Evolutionary conservation across 352 stramenopile genomes (phyloP).

Genomic region (Globisporangium takayamanum): DNA sequence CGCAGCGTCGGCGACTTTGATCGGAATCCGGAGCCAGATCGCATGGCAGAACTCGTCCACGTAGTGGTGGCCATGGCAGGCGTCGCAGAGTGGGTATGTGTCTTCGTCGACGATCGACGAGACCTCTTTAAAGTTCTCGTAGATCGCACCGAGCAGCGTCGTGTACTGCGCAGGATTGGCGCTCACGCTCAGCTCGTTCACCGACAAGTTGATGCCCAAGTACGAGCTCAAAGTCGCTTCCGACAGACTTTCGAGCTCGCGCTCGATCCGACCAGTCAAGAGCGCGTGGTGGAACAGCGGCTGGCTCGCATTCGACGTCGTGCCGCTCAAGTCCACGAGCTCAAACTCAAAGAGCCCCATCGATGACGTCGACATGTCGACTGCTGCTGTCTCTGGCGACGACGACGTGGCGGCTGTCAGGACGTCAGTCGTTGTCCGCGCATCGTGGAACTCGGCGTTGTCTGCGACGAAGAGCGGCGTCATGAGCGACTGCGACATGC

Average conservation of each 20-base stretch:
- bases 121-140: constrained; percentile 84
- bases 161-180: constrained; percentile 56
- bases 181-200: constrained; percentile 79
- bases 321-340: constrained; percentile 71
- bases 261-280: constrained; percentile 71
- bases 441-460: constrained; percentile 82
- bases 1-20: constrained; percentile 69
- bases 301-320: constrained; percentile 39
- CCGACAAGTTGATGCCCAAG: constrained; percentile 48
- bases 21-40: constrained; percentile 75
- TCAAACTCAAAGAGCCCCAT: constrained; percentile 80
- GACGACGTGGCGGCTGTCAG: constrained; percentile 9
- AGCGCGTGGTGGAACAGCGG: constrained; percentile 80
- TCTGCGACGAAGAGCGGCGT: constrained; percentile 73
- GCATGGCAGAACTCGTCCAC: constrained; percentile 51
- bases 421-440: constrained; percentile 33
- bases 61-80: constrained; percentile 64
- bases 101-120: constrained; percentile 74
- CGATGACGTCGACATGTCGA: constrained; percentile 52
- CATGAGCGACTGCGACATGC: constrained; percentile 76
- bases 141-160: constrained; percentile 73
- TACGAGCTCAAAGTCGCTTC: constrained; percentile 60
- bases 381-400: background rate
- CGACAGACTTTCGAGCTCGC: constrained; percentile 56
- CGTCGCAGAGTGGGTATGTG: constrained; percentile 59